Evolutionary conservation across 768 basidiomycete genomes (phyloP).

Genomic region (Termitomyces sp.): DNA sequence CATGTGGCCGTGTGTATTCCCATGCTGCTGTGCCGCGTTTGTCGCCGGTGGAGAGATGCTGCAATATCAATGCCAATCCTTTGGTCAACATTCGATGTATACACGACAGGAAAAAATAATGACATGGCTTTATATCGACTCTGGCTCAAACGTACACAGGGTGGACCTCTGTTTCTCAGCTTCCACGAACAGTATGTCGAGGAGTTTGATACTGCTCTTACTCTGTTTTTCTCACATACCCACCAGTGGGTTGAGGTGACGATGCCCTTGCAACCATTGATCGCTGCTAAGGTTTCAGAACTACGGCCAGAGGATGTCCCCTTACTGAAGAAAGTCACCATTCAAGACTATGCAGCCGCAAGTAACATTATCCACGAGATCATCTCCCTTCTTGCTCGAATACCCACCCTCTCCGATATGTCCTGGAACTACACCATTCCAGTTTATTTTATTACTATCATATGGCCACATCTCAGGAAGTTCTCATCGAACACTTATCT

Average conservation of each 20-base stretch:
- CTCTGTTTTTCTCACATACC: not conserved
- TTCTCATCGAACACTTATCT: not conserved
- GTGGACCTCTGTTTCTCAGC: not conserved
- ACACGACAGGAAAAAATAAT: not conserved
- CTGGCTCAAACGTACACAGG: not conserved
- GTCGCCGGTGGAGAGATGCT: not conserved
- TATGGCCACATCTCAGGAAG: not conserved
- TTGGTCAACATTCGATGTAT: not conserved
- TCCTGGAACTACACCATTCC: not conserved
- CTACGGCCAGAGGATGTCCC: not conserved
- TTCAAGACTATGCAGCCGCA: not conserved
- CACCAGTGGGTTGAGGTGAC: not conserved
- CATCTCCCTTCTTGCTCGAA: not conserved
- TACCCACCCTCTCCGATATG: not conserved
- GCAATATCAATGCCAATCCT: not conserved
- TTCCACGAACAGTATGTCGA: not conserved
- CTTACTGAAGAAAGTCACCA: not conserved
- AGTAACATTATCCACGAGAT: no score
- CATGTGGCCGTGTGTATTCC: no score
- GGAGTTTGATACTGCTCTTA: not conserved
- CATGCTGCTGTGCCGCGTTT: not conserved
- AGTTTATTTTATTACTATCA: not conserved
- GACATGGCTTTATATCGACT: not conserved
- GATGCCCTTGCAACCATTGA: not conserved
- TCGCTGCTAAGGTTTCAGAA: not conserved